Percentiles rank a stretch among this genome's conserved stretches.
These are phyloP conservation scores for Apiospora malaysiana DNA, from an alignment of 2,329 filamentous ascomycete genomes.

Conservation along the genomic window DNA sequence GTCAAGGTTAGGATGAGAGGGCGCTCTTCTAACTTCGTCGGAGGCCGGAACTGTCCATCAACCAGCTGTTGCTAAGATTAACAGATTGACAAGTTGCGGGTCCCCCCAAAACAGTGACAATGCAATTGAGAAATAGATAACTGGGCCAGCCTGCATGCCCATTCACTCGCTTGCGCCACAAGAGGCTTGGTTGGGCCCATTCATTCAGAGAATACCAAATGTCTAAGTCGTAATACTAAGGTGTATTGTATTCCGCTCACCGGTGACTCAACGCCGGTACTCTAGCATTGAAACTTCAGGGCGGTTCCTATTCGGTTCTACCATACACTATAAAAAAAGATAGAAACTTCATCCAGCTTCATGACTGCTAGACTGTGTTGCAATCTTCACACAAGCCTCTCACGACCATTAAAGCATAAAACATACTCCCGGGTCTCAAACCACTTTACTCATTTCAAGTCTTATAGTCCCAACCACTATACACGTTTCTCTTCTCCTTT, in stretches of 20 bases:
- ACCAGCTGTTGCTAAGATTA: constrained; percentile 1
- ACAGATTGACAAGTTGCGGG: not conserved
- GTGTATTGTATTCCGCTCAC: not conserved
- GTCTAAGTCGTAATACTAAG: not conserved
- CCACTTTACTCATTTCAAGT: not conserved
- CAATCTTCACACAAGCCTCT: not conserved
- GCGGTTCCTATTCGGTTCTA: not conserved
- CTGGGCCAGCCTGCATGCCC: not conserved
- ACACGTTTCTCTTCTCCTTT: not conserved
- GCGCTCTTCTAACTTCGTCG: not conserved
- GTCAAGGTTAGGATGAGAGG: constrained; percentile 1
- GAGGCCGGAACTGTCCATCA: constrained; percentile 5
- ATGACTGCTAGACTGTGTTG: not conserved
- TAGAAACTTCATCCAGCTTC: not conserved
- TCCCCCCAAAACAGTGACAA: no score
- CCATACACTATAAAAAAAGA: not conserved
- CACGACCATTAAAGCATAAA: not conserved
- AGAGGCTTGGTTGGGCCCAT: not conserved
- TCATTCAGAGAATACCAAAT: not conserved
- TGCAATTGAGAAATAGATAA: not conserved
- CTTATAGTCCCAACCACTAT: not conserved
- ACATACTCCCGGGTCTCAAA: not conserved
- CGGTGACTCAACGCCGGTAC: not conserved
- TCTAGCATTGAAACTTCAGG: not conserved
- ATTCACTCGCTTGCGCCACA: not conserved